phyloP scores from a whole-genome alignment of 805 yeast species.

The Blastobotrys terrestris region DNA sequence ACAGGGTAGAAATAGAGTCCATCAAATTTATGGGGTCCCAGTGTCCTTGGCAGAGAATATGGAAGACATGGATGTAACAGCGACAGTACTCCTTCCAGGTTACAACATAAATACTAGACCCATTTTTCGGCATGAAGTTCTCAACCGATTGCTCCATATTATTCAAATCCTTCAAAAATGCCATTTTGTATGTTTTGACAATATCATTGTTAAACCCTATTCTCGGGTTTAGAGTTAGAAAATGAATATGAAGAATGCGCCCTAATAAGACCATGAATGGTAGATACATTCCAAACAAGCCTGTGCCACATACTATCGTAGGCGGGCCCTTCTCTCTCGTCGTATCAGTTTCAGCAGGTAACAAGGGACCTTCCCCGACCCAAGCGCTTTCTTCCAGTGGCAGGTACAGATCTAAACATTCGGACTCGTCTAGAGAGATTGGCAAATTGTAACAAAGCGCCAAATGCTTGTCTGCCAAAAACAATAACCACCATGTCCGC shows the following conservation, averaged over 20 bases:
- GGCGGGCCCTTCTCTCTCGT: conserved; percentile 22
- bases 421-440: conserved; percentile 28
- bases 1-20: conserved; percentile 17
- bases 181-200: conserved; percentile 1
- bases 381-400: conserved; percentile 33
- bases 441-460: conserved; percentile 33
- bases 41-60: conserved; percentile 21
- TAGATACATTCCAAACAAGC: conserved; percentile 35
- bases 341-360: conserved; percentile 28
- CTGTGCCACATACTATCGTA: conserved; percentile 18
- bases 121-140: conserved; percentile 2
- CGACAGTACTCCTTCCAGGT: conserved; percentile 18
- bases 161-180: conserved; percentile 4
- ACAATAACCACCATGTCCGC: conserved; percentile 37
- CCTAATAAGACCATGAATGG: conserved; percentile 33
- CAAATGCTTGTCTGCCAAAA: conserved; percentile 33
- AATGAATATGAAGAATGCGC: conserved; percentile 21
- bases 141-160: conserved; percentile 10
- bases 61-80: conserved; percentile 21
- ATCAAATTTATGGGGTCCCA: conserved; percentile 27
- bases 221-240: conserved; percentile 6
- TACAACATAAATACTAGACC: conserved; percentile 15
- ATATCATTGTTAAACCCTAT: conserved; percentile 2
- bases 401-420: conserved; percentile 26
- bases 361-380: conserved; percentile 24